Percentiles rank a stretch among this genome's conserved stretches.
Conservation (phyloP, 2,329 filamentous ascomycete genomes). For the Apiospora hydei region DNA sequence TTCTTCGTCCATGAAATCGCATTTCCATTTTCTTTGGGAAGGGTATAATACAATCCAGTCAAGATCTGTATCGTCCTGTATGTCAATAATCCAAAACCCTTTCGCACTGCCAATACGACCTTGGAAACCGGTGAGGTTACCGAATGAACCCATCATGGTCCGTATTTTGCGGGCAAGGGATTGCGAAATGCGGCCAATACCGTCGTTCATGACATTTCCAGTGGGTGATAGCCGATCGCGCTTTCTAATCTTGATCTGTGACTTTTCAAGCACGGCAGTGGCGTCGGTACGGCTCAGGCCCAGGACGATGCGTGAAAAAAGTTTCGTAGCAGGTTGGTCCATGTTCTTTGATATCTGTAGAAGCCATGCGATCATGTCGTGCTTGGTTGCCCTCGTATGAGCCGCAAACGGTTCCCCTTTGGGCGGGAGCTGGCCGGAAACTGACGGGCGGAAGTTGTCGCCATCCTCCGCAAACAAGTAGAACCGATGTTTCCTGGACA, state of each 20-base stretch:
- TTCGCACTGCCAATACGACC: conserved; percentile 76
- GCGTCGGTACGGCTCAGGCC: conserved; percentile 60
- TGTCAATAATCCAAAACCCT: conserved; percentile 69
- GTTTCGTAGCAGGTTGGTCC: conserved; percentile 57
- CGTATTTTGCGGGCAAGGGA: conserved; percentile 63
- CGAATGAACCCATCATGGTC: conserved; percentile 54
- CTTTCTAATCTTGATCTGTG: conserved; percentile 52
- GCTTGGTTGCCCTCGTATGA: conserved; percentile 37
- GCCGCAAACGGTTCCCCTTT: conserved; percentile 34
- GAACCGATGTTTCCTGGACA: conserved; percentile 47
- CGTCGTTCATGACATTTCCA: conserved; percentile 67
- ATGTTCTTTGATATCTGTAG: conserved; percentile 54
- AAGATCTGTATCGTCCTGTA: conserved; percentile 39
- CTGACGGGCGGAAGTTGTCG: conserved; percentile 45
- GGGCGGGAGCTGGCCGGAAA: conserved; percentile 39
- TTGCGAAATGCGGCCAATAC: conserved; percentile 70
- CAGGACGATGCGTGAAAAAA: conserved; percentile 64
- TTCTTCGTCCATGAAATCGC: conserved; percentile 53
- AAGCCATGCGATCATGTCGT: conserved; percentile 60
- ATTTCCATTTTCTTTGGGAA: conserved; percentile 74
- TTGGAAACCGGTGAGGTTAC: conserved; percentile 71
- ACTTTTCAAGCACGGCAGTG: conserved; percentile 51
- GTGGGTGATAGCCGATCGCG: conserved; percentile 50
- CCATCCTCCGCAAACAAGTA: conserved; percentile 65
- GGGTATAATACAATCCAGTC: conserved; percentile 72